Base-by-base conservation (phyloP, 495 filamentous ascomycete genomes). In the Podospora comata region DNA sequence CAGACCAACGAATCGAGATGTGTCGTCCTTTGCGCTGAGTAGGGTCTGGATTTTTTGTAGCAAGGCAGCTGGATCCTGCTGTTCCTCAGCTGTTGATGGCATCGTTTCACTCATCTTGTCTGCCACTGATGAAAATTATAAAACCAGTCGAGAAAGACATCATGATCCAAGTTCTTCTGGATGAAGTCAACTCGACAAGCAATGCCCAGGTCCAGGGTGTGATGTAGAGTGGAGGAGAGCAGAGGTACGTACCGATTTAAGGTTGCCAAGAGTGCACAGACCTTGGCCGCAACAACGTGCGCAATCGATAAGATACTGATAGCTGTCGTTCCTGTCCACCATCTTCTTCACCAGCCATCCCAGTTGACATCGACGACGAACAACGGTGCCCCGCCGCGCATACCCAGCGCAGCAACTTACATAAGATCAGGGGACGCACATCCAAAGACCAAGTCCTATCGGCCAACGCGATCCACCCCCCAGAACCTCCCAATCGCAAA, bases 1-100 rank as follows among this genome's bases (percentile, higher is more conserved):
- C n/a, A 90, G 78, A 0, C 88, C 88, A 53, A 90, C 87, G 64
- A 91, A 89, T 61, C 85, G 83, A 5, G 84, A 85, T 0, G 87
- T 90, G 69, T 90, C 88, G 71, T 88, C 85, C 20, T 84, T 86
- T 65, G 85, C 70, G 58, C 78, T 77, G 7, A 91, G 80, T 23
- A 87, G 77, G 0, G 76, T 70, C 62, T 81, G 71, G 57, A 85
- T 79, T 65, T 83, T 82, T 54, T 78, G 68, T 59, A 83, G 53
- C 2, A 74, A 75, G 28, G 63, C 61, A 4, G 64, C 56, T 62
- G 71, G 62, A 11, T 66, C 65, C 1, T 62, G 55, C 23, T 57
- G 54, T 57, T 58, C 39, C 39, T 11, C 39, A 48, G 55, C 16
- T 34, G 60, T 23, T 59, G 65, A 55, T 57, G 55, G 23, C 15